Conservation (phyloP, 1,139 yeast genomes). For the Yamadazyma triangularis region DNA sequence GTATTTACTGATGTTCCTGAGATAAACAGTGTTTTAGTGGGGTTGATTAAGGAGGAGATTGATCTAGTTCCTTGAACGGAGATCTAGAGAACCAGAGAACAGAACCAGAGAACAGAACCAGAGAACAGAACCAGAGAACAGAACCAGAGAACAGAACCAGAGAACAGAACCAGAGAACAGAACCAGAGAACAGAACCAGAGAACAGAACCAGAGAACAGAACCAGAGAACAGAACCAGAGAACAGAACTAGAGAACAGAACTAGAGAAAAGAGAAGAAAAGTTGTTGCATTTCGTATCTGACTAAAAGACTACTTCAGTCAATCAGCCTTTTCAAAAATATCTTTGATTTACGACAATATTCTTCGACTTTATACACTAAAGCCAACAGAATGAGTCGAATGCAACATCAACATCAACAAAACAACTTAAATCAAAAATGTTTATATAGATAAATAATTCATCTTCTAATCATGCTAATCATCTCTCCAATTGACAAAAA, state of each 20-base stretch:
- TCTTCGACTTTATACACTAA: background rate
- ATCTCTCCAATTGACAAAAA: slow-evolving; percentile 83
- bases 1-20: slow-evolving; percentile 7
- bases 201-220: too few species aligned
- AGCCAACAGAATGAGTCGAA: background rate
- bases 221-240: too few species aligned
- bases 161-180: too few species aligned
- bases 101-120: too few species aligned
- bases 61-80: too few species aligned
- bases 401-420: too few species aligned
- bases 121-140: too few species aligned
- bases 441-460: slow-evolving; percentile 2
- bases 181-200: too few species aligned
- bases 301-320: slow-evolving; percentile 13
- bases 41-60: slow-evolving; percentile 4
- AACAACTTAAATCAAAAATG: too few species aligned
- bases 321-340: slow-evolving; percentile 17
- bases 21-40: slow-evolving; percentile 7
- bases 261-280: slow-evolving; percentile 7
- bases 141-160: too few species aligned
- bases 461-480: slow-evolving; percentile 20
- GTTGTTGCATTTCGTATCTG: slow-evolving; percentile 40
- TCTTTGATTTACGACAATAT: slow-evolving; percentile 19
- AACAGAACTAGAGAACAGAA: too few species aligned
- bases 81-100: too few species aligned